Conservation (phyloP, 306 rosid genomes). For the Cajanus cajan region DNA sequence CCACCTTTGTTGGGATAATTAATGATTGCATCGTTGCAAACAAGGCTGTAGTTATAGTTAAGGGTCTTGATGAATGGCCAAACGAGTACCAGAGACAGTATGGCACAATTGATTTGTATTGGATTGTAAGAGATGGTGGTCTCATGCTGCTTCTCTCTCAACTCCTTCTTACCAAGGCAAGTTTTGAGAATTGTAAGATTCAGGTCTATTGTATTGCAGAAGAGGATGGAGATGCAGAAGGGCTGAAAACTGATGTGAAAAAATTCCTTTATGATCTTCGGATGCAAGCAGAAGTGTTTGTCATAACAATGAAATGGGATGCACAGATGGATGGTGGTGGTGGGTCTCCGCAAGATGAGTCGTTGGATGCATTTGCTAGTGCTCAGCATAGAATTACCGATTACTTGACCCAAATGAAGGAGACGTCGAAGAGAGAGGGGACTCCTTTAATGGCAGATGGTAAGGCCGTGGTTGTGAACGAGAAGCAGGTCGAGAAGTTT, state of each 20-base stretch:
- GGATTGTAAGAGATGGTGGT: conserved; percentile 99
- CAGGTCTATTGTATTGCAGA: conserved; percentile 98
- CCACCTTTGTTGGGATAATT: conserved; percentile 86
- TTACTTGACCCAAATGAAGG: conserved; percentile 68
- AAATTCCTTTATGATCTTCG: conserved; percentile 95
- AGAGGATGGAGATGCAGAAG: conserved; percentile 92
- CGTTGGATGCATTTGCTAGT: conserved; percentile 62
- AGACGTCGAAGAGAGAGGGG: conserved; percentile 52
- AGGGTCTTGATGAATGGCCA: conserved; percentile 99
- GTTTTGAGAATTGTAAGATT: conserved; percentile 95
- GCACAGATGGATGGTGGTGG: conserved; percentile 56
- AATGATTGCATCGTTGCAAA: conserved; percentile 95
- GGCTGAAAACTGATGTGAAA: conserved; percentile 88
- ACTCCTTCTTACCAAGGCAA: conserved; percentile 89
- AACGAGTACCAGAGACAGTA: conserved; percentile 94
- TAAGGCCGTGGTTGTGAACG: conserved; percentile 74
- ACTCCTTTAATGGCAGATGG: conserved; percentile 85
- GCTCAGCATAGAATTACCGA: conserved; percentile 68
- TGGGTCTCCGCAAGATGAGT: conserved; percentile 74
- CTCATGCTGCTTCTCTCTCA: conserved; percentile 99
- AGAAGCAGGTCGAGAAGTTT: conserved; percentile 91
- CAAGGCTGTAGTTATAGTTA: conserved; percentile 96
- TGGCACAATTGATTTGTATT: conserved; percentile 92
- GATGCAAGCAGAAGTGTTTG: conserved; percentile 98
- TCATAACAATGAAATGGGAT: conserved; percentile 88